A percentile compares a stretch with the other conserved stretches of the same genome.
These are phyloP conservation scores for Rhododendron williamsianum DNA, from an alignment of 148 eudicot genomes.

Conservation along the genomic window DNA sequence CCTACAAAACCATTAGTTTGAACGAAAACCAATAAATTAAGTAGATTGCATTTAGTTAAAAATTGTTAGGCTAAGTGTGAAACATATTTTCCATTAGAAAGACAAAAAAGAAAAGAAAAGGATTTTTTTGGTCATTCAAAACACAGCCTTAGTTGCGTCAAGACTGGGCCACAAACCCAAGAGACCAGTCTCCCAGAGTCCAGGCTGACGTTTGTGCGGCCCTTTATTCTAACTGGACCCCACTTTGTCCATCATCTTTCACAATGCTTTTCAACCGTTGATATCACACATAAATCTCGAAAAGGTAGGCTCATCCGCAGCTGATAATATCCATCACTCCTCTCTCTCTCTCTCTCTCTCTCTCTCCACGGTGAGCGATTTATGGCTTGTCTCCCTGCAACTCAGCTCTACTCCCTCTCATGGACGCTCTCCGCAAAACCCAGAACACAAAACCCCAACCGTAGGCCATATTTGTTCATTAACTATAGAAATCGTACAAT, in stretches of 20 bases:
- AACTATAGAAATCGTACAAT: background rate
- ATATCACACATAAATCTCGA: background rate
- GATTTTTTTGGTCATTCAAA: background rate
- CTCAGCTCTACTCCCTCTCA: conserved; percentile 11
- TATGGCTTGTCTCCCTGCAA: conserved; percentile 17
- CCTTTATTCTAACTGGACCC: background rate
- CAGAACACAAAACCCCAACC: background rate
- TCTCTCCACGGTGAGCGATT: background rate
- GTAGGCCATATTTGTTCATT: background rate
- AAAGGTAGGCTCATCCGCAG: background rate
- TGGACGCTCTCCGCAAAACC: conserved; percentile 9
- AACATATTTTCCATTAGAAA: too few relatives aligned
- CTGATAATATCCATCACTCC: background rate
- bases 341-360: background rate
- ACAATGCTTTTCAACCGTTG: background rate
- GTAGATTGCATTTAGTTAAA: too few relatives aligned
- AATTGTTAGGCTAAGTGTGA: too few relatives aligned
- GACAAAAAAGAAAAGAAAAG: too few relatives aligned
- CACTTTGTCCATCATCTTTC: background rate
- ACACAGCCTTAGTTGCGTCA: background rate
- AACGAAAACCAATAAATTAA: too few relatives aligned
- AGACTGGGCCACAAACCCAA: background rate
- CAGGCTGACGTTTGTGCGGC: background rate
- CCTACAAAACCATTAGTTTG: too few relatives aligned
- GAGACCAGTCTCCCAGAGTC: background rate